Percentiles rank a stretch among this genome's conserved stretches.
Evolutionary conservation across 2,329 filamentous ascomycete species (phyloP).

Genomic region (Verticillium albo-atrum): DNA sequence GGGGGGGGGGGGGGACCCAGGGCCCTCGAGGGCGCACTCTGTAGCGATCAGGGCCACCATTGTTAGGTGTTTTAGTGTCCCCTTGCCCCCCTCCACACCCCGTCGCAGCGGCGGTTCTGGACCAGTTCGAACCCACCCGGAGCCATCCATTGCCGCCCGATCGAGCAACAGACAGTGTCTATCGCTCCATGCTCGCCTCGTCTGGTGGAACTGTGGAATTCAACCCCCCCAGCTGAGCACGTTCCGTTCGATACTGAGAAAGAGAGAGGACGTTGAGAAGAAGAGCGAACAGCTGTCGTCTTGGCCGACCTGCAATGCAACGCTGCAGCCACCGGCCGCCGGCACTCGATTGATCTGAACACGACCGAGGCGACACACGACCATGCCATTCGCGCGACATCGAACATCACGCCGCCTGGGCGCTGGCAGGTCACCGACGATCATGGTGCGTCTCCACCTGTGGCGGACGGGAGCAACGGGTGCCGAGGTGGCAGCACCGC

Average conservation of each 20-base stretch:
- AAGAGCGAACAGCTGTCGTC: no score
- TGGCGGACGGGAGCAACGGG: neutral
- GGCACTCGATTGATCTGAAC: no score
- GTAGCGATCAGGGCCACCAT: neutral
- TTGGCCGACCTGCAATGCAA: no score
- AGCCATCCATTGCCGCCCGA: neutral
- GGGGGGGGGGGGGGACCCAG: no score
- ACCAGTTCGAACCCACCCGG: neutral
- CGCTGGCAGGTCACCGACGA: neutral
- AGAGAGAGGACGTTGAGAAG: no score
- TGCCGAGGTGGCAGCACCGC: neutral
- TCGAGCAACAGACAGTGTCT: neutral
- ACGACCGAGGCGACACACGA: no score
- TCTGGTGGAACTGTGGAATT: no score
- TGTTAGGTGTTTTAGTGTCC: neutral
- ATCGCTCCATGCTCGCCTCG: neutral
- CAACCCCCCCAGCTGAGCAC: no score
- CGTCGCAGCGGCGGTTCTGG: neutral
- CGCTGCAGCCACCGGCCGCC: no score
- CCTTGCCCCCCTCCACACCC: neutral
- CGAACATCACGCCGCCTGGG: neutral
- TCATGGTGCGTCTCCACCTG: neutral
- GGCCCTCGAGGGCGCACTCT: neutral
- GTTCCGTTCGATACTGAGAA: no score
- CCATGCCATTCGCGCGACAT: neutral